Conservation (phyloP, 2,329 filamentous ascomycete genomes). For the Amesomyces nigricolor region DNA sequence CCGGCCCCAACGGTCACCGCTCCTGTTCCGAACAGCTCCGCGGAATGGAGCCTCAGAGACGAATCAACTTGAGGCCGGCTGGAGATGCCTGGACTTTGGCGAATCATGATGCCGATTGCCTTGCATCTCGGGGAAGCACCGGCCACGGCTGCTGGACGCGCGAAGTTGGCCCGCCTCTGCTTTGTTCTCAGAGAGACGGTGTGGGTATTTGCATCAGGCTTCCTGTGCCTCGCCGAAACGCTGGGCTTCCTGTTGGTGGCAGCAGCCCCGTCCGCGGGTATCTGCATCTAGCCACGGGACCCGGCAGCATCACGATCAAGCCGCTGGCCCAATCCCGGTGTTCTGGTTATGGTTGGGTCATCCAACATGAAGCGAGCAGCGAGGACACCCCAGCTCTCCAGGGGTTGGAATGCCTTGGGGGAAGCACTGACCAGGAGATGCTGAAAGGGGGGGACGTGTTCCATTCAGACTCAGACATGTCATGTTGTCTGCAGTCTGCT, state of each 20-base stretch:
- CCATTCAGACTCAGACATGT: background rate
- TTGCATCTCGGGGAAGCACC: background rate
- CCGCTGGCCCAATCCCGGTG: conserved; percentile 10
- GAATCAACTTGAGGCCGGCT: background rate
- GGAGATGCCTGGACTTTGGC: background rate
- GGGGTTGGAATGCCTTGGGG: too few relatives aligned
- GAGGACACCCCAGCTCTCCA: too few relatives aligned
- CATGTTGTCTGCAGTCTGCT: background rate
- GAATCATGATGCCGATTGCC: background rate
- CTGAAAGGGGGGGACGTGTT: background rate
- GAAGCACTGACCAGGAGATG: background rate
- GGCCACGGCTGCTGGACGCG: background rate
- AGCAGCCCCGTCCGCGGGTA: conserved; percentile 13
- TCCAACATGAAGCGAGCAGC: too few relatives aligned
- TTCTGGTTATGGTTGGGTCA: conserved; percentile 8
- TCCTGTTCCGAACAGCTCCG: background rate
- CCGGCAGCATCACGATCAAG: conserved; percentile 23
- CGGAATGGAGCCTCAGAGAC: background rate
- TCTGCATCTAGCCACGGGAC: conserved; percentile 22
- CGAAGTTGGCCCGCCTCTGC: background rate
- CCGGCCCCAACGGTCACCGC: background rate
- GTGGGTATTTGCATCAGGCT: conserved; percentile 22
- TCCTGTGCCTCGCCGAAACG: conserved; percentile 21
- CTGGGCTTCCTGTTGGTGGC: conserved; percentile 17
- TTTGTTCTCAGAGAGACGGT: background rate